Base-by-base conservation (phyloP, 768 basidiomycete species). In the Mycena leptocephala region DNA sequence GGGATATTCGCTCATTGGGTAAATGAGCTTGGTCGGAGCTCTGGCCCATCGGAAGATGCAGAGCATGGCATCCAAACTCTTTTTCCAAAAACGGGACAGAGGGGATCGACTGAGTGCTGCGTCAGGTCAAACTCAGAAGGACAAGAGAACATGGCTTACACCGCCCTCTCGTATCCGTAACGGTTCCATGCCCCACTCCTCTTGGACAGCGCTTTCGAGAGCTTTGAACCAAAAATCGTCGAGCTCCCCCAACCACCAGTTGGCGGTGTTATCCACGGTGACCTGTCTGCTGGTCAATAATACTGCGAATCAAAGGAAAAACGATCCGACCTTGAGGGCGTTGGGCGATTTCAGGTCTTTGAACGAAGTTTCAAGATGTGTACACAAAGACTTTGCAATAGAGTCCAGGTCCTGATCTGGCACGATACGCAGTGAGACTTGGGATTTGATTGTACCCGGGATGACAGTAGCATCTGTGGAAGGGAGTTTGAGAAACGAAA, bases 211-310 rank as follows among this genome's bases (percentile, higher is more conserved):
- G 46, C 88, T 86, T 82, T 98, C 96, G 64, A 99, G 89, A 0
- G 95, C 93, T 77, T 93, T 91, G 87, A 97, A 98, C 93, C 95
- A 98, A 5, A 90, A 90, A 73, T 94, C 94, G 68, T 96, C 92
- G 48, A 98, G 89, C 69, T 95, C 92, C 0, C 97, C 97, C 2
- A 99, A 89, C 98, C 98, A 99, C 97, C 97, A 99, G 80, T 97
- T 94, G 0, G 97, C 97, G 2, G 91, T 94, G 74, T 96, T 95
- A 53, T 95, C 92, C 67, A 98, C 92, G 24, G 87, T 89, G 77
- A 97, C 89, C 96, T 97, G 77, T 35, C 24, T 20, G 37, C n/a
- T 26, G 55, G 35, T 72, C 22, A 75, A 48, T n/a, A 39, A 28
- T 8, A 35, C 13, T 13, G 16, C 43, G 35, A 28, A 65, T 35